A percentile compares a stretch with the other conserved stretches of the same genome.
Conservation (phyloP, 1,284 basidiomycete genomes). For the Chondrostereum purpureum region DNA sequence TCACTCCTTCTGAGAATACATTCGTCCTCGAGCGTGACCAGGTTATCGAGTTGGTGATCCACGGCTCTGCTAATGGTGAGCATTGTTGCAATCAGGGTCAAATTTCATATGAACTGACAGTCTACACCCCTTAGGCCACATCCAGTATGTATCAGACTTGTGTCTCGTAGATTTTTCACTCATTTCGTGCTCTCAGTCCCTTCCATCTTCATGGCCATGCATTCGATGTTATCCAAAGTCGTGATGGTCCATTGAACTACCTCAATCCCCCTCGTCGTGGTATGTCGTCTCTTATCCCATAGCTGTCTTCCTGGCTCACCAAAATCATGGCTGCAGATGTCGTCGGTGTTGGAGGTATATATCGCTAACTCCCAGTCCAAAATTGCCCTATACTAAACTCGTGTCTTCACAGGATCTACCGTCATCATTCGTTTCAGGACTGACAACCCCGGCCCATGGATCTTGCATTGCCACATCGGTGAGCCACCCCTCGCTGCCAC, state of each 20-base stretch:
- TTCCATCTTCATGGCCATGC: constrained; percentile 18
- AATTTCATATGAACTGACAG: not conserved
- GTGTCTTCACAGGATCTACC: constrained; percentile 3
- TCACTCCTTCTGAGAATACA: constrained; percentile 23
- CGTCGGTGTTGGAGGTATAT: constrained; percentile 4
- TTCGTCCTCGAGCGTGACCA: constrained; percentile 20
- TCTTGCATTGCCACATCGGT: constrained; percentile 14
- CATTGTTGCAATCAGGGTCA: no score
- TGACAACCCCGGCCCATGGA: constrained; percentile 17
- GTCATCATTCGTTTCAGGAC: constrained; percentile 15
- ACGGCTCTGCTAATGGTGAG: constrained; percentile 12
- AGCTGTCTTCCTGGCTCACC: not conserved
- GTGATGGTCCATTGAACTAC: constrained; percentile 11
- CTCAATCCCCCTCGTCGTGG: constrained; percentile 16
- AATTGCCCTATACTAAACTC: no score
- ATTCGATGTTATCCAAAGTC: constrained; percentile 12
- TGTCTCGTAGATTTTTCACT: not conserved
- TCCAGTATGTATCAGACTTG: not conserved
- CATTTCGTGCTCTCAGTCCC: constrained; percentile 4
- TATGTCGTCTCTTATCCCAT: not conserved
- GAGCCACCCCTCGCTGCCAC: no score
- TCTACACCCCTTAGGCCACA: not conserved
- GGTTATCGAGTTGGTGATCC: constrained; percentile 17
- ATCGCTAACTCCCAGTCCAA: not conserved
- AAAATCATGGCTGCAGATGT: constrained; percentile 9